A percentile compares a stretch with the other conserved stretches of the same genome.
These are phyloP conservation scores for Trametes cingulata DNA, from an alignment of 768 basidiomycete species.

Conservation along the genomic window DNA sequence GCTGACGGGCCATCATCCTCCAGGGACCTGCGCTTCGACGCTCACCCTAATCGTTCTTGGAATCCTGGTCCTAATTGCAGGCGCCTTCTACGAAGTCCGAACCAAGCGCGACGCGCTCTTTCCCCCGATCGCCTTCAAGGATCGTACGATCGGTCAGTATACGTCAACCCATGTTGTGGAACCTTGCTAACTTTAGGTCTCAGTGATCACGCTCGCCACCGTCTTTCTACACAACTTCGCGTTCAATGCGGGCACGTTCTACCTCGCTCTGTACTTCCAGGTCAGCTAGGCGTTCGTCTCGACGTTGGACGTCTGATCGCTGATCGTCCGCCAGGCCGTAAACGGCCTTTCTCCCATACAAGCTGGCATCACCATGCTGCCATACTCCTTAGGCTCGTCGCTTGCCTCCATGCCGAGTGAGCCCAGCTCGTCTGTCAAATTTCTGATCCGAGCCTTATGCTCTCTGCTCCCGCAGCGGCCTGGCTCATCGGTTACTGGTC, in stretches of 20 bases:
- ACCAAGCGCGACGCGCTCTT: conserved; percentile 74
- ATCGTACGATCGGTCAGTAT: conserved; percentile 57
- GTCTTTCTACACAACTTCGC: conserved; percentile 82
- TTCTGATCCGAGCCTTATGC: conserved; percentile 12
- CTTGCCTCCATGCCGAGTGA: conserved; percentile 72
- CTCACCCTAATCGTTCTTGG: conserved; percentile 61
- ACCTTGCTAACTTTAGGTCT: conserved; percentile 13
- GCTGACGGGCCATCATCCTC: conserved; percentile 21
- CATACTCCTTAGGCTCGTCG: conserved; percentile 85
- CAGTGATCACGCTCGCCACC: conserved; percentile 66
- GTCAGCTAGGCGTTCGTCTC: conserved; percentile 38
- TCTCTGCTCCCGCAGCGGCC: conserved; percentile 46
- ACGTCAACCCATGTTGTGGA: not conserved
- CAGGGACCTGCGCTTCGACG: conserved; percentile 68
- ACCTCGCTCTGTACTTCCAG: conserved; percentile 82
- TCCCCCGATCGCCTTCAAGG: conserved; percentile 61
- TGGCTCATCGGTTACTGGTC: conserved; percentile 78
- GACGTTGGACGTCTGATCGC: conserved; percentile 13
- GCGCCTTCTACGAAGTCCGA: conserved; percentile 65
- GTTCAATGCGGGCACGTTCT: conserved; percentile 85
- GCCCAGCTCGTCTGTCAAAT: conserved; percentile 8
- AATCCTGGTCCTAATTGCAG: conserved; percentile 51
- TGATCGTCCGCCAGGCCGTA: conserved; percentile 52
- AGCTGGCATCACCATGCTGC: conserved; percentile 74
- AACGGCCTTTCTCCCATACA: conserved; percentile 68